Conservation (phyloP, 257 asterid species). For the Scutellaria baicalensis region DNA sequence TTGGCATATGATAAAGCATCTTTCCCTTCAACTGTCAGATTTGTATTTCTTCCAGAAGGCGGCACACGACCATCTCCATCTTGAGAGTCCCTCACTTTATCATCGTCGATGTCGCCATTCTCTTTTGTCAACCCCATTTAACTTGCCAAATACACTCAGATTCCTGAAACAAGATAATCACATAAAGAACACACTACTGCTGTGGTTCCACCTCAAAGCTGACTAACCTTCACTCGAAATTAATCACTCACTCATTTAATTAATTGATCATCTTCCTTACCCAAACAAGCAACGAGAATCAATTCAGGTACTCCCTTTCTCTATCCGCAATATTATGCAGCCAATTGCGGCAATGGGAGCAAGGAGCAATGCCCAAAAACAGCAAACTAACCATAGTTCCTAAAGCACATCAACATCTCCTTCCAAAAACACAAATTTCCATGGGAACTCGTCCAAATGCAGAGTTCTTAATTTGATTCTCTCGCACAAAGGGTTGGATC, state of each 20-base stretch:
- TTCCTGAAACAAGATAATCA: conserved; percentile 20
- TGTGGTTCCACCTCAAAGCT: neutral
- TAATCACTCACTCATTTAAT: neutral
- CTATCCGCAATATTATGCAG: conserved; percentile 4
- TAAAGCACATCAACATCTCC: neutral
- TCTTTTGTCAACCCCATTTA: conserved; percentile 56
- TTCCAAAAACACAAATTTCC: neutral
- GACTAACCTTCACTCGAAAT: neutral
- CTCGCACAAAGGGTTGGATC: neutral
- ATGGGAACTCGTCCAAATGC: neutral
- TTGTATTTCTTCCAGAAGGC: conserved; percentile 30
- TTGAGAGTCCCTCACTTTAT: conserved; percentile 29
- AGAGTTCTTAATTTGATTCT: neutral
- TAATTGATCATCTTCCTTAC: neutral
- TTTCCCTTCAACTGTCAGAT: conserved; percentile 50
- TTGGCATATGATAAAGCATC: conserved; percentile 77
- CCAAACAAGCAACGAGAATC: neutral
- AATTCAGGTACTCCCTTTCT: neutral
- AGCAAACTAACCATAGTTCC: neutral
- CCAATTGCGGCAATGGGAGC: conserved; percentile 2
- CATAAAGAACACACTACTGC: neutral
- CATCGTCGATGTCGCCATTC: conserved; percentile 42
- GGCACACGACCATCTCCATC: conserved; percentile 37
- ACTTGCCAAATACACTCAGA: conserved; percentile 15
- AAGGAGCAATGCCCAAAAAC: neutral